Evolutionary conservation across 768 basidiomycete genomes (phyloP).

Genomic region (Lepiota subincarnata): DNA sequence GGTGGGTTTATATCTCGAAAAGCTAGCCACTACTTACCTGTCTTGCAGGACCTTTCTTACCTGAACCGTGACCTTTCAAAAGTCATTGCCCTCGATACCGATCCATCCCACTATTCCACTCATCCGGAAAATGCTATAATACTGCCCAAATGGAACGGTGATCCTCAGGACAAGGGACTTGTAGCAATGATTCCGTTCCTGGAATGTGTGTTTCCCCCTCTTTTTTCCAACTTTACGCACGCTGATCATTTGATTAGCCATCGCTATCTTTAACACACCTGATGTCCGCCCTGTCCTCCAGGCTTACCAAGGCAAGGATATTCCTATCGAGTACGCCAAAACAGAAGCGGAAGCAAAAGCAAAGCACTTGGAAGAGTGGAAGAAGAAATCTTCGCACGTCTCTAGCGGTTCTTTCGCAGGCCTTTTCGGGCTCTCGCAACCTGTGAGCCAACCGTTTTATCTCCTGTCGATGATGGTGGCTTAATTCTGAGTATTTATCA

Average conservation of each 20-base stretch:
- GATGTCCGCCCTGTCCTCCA: slow-evolving; percentile 88
- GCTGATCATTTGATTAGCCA: slow-evolving; percentile 46
- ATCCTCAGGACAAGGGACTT: slow-evolving; percentile 64
- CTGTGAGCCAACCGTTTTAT: slow-evolving; percentile 15
- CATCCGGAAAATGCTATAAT: slow-evolving; percentile 90
- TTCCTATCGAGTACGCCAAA: slow-evolving; percentile 85
- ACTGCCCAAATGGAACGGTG: slow-evolving; percentile 83
- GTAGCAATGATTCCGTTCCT: slow-evolving; percentile 96
- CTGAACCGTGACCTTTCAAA: slow-evolving; percentile 92
- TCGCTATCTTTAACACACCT: slow-evolving; percentile 83
- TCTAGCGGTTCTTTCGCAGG: slow-evolving; percentile 32
- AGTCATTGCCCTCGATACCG: slow-evolving; percentile 83
- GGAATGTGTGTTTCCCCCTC: slow-evolving; percentile 62
- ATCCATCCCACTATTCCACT: slow-evolving; percentile 67
- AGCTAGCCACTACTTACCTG: not conserved
- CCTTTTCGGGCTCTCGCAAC: slow-evolving; percentile 34
- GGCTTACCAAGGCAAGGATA: slow-evolving; percentile 83
- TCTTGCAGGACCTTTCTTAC: slow-evolving; percentile 77
- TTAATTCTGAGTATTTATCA: not conserved
- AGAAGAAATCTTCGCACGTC: slow-evolving; percentile 37
- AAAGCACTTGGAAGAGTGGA: slow-evolving; percentile 79
- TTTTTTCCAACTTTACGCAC: not conserved
- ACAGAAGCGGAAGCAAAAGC: slow-evolving; percentile 82
- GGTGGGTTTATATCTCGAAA: slow-evolving; percentile 32
- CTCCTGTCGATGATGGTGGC: not conserved